Base-by-base conservation (phyloP, 495 filamentous ascomycete species). In the Penicillium riverlandense region DNA sequence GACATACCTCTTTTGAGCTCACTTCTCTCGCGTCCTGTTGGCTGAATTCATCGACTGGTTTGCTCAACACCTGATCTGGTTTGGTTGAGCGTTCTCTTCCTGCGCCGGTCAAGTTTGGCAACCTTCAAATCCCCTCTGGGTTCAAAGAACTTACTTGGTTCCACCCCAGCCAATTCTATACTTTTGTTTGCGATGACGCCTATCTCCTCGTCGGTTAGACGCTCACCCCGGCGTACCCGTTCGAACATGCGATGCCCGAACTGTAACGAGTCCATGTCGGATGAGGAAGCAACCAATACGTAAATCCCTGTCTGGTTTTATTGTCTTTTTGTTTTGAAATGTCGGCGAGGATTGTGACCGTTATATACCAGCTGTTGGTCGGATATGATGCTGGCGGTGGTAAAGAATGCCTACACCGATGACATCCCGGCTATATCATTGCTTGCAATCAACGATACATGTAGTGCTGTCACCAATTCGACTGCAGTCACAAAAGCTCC, bases 51-150 rank as follows among this genome's bases (percentile, higher is more conserved):
- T 55, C 43, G 7, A 34, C 49, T 2, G 55, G 52, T 50, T 66
- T 67, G 22, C 53, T 50, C 1, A 57, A 49, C 9, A 66, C 47
- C 30, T 64, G 50, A 12, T 55, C 52, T 1, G 62, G 52, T n/a
- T 45, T 50, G 35, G n/a, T 15, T 12, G 22, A 29, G 12, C 16
- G 22, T 7, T 2, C n/a, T 12, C 7, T 34, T 9, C n/a, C 22
- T 22, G 22, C 22, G 22, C 2, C 22, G 2, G 22, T 22, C 2
- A 22, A 7, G 32, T 14, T 29, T 16, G 34, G 12, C 39, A 32
- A 11, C 14, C n/a, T 12, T 7, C 15, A 1, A 11, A 22, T 28
- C 7, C 6, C 28, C 15, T 29, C 28, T 40, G 8, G 6, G 11
- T 5, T 6, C 29, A 22, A 11, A 11, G 8, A 22, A 40, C 38